A percentile compares a stretch with the other conserved stretches of the same genome.
Conservation (phyloP, 1,284 basidiomycete species). For the Macrocystidia cucumis region DNA sequence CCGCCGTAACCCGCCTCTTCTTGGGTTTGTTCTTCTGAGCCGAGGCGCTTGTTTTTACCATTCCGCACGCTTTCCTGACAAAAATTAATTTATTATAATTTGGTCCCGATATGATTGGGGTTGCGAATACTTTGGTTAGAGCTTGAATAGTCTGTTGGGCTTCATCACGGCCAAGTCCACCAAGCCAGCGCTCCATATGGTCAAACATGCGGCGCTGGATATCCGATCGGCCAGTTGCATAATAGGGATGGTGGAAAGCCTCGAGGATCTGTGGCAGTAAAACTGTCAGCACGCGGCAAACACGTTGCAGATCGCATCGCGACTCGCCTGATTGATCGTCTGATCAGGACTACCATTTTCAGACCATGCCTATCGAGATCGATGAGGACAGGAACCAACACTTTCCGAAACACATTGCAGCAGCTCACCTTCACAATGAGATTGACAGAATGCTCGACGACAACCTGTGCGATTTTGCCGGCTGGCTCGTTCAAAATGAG, state of each 20-base stretch:
- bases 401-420: slow-evolving; percentile 1
- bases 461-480: slow-evolving; percentile 63
- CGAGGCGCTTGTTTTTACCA: slow-evolving; percentile 24
- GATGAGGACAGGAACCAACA: slow-evolving; percentile 2
- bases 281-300: neutral
- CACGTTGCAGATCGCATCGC: neutral
- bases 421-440: slow-evolving; percentile 49
- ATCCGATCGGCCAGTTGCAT: slow-evolving; percentile 42
- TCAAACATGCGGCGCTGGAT: slow-evolving; percentile 66
- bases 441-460: slow-evolving; percentile 55
- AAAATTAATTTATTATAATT: too few species aligned
- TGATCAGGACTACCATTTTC: slow-evolving; percentile 39
- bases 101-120: too few species aligned
- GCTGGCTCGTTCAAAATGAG: slow-evolving; percentile 67
- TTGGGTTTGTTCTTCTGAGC: slow-evolving; percentile 20
- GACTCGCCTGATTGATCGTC: slow-evolving; percentile 39
- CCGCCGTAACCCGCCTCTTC: slow-evolving; percentile 30
- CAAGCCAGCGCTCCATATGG: slow-evolving; percentile 50
- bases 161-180: slow-evolving; percentile 38
- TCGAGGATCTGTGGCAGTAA: slow-evolving; percentile 39
- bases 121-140: slow-evolving; percentile 38
- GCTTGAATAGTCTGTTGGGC: slow-evolving; percentile 31
- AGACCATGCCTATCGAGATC: slow-evolving; percentile 40
- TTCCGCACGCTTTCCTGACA: slow-evolving; percentile 31
- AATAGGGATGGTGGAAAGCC: slow-evolving; percentile 68